Base-by-base conservation (phyloP, 192 early-diverging fungal species). In the Coemansia sp. region DNA sequence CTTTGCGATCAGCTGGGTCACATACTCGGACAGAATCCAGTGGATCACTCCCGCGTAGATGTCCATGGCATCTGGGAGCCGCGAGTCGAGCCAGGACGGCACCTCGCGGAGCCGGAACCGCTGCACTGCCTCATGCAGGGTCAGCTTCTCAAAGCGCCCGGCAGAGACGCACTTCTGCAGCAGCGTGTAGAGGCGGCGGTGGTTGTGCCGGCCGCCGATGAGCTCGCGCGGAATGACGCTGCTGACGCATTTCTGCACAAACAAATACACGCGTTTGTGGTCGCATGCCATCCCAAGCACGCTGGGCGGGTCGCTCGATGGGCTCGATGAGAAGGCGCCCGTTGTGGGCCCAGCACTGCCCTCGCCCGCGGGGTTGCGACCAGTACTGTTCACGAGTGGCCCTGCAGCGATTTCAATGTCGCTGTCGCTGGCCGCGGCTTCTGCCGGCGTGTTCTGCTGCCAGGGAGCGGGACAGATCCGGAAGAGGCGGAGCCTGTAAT, bases 11-110 rank as follows among this genome's bases (percentile, higher is more conserved):
- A 92, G 44, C 9, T 78, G 74, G 19, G 85, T 68, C 10, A 84
- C 51, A 32, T 79, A 80, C 8, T 68, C 64, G 1, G 76, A 47
- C 31, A 88, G 56, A 0, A 92, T 38, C 87, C 87, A 92, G 38
- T 63, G 77, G 2, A 90, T 17, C 48, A 87, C 70, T 30, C 83
- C 73, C 5, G 61, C 48, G 10, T 88, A 57, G 2, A 87, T 72
- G 25, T 82, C 78, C 8, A 53, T 51, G 10, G 47, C 48, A 7
- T 14, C 27, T 7, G 23, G 7, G 3, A 19, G 18, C 17, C 32
- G 28, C 1, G 17, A 9, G 34, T 44, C 47, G n/a, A 52, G 54
- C 54, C 64, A 63, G 7, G 56, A 60, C 36, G 21, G 9, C 13
- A 44, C 64, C 17, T 58, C 63, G 38, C 64, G 45, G 25, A 80